phyloP scores from a whole-genome alignment of 768 basidiomycete species.

The Collybia nuda region DNA sequence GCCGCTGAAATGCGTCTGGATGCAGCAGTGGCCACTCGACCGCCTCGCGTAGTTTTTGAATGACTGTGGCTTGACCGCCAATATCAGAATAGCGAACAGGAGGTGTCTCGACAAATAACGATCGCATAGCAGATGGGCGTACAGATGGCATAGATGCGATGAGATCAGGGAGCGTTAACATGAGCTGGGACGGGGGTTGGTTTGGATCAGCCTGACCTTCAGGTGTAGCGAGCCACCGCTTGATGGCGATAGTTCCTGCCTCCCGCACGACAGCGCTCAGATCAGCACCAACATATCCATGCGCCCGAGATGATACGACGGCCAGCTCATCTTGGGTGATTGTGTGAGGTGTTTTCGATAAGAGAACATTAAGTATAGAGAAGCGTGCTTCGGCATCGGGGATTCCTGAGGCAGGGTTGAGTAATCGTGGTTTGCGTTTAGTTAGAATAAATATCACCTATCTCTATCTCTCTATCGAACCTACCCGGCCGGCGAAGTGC shows the following conservation, averaged over 20 bases:
- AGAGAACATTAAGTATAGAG: constrained; percentile 84
- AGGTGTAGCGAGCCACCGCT: constrained; percentile 59
- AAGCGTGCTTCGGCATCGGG: constrained; percentile 85
- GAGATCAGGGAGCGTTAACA: constrained; percentile 63
- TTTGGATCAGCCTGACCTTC: constrained; percentile 11
- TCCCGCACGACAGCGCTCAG: constrained; percentile 89
- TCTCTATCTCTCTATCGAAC: constrained; percentile 95
- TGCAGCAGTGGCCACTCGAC: constrained; percentile 96
- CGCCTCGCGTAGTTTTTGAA: constrained; percentile 84
- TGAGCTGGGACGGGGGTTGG: constrained; percentile 20
- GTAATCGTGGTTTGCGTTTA: no score
- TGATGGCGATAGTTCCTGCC: constrained; percentile 90
- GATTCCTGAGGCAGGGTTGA: constrained; percentile 53
- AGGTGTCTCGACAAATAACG: constrained; percentile 85
- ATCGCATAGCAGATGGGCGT: constrained; percentile 92
- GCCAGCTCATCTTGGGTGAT: constrained; percentile 62
- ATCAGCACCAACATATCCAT: constrained; percentile 98
- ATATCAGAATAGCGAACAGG: constrained; percentile 85
- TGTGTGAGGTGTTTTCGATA: constrained; percentile 76
- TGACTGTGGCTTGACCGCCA: constrained; percentile 80
- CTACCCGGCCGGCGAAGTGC: constrained; percentile 86
- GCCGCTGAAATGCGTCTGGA: constrained; percentile 79
- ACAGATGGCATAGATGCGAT: constrained; percentile 70
- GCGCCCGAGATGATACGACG: constrained; percentile 72
- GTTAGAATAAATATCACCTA: constrained; percentile 47